phyloP scores from a whole-genome alignment of 2,329 filamentous ascomycete species.

The Colletotrichum kahawae region DNA sequence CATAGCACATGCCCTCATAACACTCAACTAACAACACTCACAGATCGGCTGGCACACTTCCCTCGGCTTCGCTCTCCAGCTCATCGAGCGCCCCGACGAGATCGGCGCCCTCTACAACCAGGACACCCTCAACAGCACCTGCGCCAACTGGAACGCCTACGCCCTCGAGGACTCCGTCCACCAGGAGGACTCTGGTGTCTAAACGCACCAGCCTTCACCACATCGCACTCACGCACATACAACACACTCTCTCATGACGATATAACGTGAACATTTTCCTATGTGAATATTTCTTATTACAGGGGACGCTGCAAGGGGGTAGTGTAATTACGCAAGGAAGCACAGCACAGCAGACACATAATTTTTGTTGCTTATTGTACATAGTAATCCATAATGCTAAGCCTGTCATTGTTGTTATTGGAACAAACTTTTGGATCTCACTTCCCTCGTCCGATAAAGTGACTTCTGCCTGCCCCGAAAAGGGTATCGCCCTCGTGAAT shows the following conservation, averaged over 20 bases:
- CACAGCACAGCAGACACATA: neutral
- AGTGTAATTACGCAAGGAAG: neutral
- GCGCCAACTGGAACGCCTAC: slow-evolving; percentile 21
- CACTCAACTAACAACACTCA: neutral
- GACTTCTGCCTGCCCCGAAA: neutral
- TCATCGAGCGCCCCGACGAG: slow-evolving; percentile 25
- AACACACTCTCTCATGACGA: neutral
- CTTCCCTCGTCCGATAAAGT: neutral
- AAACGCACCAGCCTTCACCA: neutral
- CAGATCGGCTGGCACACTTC: slow-evolving; percentile 24
- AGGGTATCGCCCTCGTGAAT: neutral
- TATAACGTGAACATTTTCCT: neutral
- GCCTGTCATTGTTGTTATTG: neutral
- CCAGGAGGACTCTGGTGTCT: slow-evolving; percentile 28
- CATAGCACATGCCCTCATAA: neutral
- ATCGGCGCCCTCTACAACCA: slow-evolving; percentile 21
- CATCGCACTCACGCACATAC: neutral
- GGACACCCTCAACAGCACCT: slow-evolving; percentile 12
- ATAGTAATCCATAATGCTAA: neutral
- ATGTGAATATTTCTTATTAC: neutral
- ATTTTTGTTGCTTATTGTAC: neutral
- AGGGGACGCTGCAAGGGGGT: neutral
- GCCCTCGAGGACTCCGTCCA: slow-evolving; percentile 2
- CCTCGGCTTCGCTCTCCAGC: slow-evolving; percentile 27
- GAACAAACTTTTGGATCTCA: neutral